Base-by-base conservation (phyloP, 371 early-diverging fungal species). In the Mortierella sp. region DNA sequence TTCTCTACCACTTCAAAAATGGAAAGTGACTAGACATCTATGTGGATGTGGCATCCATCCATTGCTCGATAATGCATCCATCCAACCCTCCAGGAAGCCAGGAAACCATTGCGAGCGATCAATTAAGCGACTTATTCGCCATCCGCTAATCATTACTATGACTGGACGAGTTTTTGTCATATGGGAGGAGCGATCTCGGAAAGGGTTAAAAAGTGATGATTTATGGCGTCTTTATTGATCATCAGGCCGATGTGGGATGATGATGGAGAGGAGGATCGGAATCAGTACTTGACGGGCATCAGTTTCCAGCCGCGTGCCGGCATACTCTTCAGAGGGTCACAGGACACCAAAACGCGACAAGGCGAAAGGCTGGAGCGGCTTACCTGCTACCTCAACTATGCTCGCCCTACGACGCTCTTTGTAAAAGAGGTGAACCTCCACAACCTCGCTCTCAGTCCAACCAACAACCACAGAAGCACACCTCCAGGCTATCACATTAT, bases 1-100 rank as follows among this genome's bases (percentile, higher is more conserved):
- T 73, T 73, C 57, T 72, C 54, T 50, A 71, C 71, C 16, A 50
- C 50, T 72, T 72, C 34, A 46, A 72, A 34, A 51, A 51, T 72
- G 50, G 53, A 67, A 67, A 67, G 67, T 67, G 67, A 19, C 67
- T 40, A 67, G 67, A 67, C 24, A 40, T 67, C 40, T 14, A 61
- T 61, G 61, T 28, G 31, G 28, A 13, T 26, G 16, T 40, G 11
- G 19, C 34, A 67, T 67, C 67, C 67, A 67, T 67, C 67, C 67
- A 67, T 67, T 21, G 24, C 10, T 40, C 40, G 40, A 40, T 24
- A 40, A 40, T 0, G 6, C 24, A 40, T 67, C 64, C 64, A 61
- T 61, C 67, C 40, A 2, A 50, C 50, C 13, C 10, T 14, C 50
- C 46, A 16, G 14, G 67, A 19, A 37, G 40, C 21, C 67, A 67